These are phyloP conservation scores for Platanthera zijinensis DNA, from an alignment of 106 monocot genomes.

Conservation along the genomic window DNA sequence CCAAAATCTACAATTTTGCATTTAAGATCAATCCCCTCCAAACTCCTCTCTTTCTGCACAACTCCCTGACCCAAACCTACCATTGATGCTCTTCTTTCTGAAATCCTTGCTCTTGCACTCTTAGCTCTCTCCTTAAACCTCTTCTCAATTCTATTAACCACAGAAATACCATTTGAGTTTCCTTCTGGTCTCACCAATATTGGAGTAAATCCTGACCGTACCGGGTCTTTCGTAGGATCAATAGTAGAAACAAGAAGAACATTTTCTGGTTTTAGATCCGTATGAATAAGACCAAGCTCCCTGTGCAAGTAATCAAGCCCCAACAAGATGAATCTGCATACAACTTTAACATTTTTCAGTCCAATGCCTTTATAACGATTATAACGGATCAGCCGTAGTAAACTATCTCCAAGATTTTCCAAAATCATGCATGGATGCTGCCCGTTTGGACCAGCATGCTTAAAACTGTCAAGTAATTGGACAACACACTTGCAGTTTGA, in stretches of 20 bases:
- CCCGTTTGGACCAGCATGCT: conserved; percentile 89
- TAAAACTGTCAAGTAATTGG: conserved; percentile 68
- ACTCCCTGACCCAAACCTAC: conserved; percentile 13
- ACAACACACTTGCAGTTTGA: conserved; percentile 65
- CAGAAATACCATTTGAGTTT: conserved; percentile 27
- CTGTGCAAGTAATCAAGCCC: conserved; percentile 86
- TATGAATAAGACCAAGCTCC: conserved; percentile 74
- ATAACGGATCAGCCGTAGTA: conserved; percentile 68
- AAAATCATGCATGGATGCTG: conserved; percentile 76
- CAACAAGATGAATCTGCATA: conserved; percentile 62
- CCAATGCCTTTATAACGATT: conserved; percentile 80
- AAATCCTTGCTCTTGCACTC: conserved; percentile 59
- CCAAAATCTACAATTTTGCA: conserved; percentile 98
- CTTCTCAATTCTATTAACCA: conserved; percentile 44
- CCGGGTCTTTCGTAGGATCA: conserved; percentile 82
- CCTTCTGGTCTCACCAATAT: conserved; percentile 64
- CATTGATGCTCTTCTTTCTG: conserved; percentile 59
- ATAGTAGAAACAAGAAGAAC: conserved; percentile 80
- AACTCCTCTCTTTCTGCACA: conserved; percentile 37
- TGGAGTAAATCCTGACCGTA: conserved; percentile 54
- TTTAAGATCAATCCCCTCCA: conserved; percentile 74
- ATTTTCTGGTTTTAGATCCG: conserved; percentile 93
- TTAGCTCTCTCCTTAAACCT: conserved; percentile 64
- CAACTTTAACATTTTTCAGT: conserved; percentile 45
- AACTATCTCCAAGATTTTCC: conserved; percentile 86